Base-by-base conservation (phyloP, 176 grass and related monocot genomes). In the Paspalum notatum region DNA sequence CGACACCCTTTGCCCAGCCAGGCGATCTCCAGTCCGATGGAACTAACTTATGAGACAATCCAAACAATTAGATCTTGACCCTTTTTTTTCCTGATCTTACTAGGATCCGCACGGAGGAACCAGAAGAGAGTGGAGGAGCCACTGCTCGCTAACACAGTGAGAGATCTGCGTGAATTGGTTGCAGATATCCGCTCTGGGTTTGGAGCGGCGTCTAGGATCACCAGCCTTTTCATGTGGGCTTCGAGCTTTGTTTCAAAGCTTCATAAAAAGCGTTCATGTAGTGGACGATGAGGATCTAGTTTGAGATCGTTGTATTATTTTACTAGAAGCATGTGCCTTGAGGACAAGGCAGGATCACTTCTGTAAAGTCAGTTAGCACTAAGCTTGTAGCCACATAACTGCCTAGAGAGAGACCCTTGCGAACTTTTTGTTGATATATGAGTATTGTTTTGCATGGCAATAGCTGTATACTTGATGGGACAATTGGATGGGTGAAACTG, bases 131-230 rank as follows among this genome's bases (percentile, higher is more conserved):
- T 63, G 18, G 62, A 69, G 18, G 86, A 79, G 66, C 69, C 84
- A 3, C 70, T 58, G 77, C 74, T 87, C 53, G 94, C 88, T 66
- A 91, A 72, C 78, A 82, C 78, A 2, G 84, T 89, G 60, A 89
- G 91, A 66, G 68, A 91, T 55, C 63, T 97, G 48, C 83, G 86
- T 18, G 86, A 91, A 58, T 58, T 90, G 25, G 81, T 97, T 79
- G 54, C 59, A 48, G 90, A 76, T 71, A 81, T 80, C 12, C 91
- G 66, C n/a, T 63, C 81, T 58, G 79, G 66, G 46, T 93, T 89
- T 51, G 84, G 80, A 26, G 27, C 72, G 58, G 79, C 92, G 67
- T 74, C 78, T 44, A 89, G 86, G 22, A 62, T 93, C 9, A 22
- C 62, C 0, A n/a, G 61, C 15, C 62, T 93, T 89, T 81, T 76